These are phyloP conservation scores for Wickerhamomyces queroliae DNA, from an alignment of 805 yeast species.

Conservation along the genomic window DNA sequence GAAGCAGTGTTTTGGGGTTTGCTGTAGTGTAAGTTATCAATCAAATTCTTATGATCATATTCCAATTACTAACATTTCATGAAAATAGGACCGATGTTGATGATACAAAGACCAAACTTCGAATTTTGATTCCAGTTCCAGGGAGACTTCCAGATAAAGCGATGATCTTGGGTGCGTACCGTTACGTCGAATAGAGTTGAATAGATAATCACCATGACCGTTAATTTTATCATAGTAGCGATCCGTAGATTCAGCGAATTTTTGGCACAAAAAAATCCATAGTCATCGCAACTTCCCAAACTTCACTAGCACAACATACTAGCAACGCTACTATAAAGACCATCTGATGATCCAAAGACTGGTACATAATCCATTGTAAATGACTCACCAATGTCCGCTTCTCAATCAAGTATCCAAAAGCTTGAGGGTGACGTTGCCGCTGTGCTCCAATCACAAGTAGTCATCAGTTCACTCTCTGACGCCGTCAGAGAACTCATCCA, in stretches of 20 bases:
- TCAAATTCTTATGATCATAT: background rate
- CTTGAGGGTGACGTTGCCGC: background rate
- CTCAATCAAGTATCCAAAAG: background rate
- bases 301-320: background rate
- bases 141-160: conserved; percentile 76
- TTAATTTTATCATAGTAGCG: conserved; percentile 17
- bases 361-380: background rate
- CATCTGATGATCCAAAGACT: background rate
- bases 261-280: too few species aligned
- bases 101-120: conserved; percentile 62
- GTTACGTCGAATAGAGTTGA: conserved; percentile 66
- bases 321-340: too few species aligned
- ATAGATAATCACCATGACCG: conserved; percentile 7
- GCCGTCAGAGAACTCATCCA: conserved; percentile 42
- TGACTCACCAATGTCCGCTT: background rate
- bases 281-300: background rate
- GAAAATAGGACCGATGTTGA: conserved; percentile 46
- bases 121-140: conserved; percentile 81
- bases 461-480: conserved; percentile 27
- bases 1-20: conserved; percentile 70
- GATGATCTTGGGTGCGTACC: conserved; percentile 67
- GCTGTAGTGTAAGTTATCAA: conserved; percentile 30
- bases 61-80: conserved; percentile 3
- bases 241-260: too few species aligned
- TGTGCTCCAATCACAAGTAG: conserved; percentile 24